Base-by-base conservation (phyloP, 2,329 filamentous ascomycete species). In the Grosmannia clavigera region DNA sequence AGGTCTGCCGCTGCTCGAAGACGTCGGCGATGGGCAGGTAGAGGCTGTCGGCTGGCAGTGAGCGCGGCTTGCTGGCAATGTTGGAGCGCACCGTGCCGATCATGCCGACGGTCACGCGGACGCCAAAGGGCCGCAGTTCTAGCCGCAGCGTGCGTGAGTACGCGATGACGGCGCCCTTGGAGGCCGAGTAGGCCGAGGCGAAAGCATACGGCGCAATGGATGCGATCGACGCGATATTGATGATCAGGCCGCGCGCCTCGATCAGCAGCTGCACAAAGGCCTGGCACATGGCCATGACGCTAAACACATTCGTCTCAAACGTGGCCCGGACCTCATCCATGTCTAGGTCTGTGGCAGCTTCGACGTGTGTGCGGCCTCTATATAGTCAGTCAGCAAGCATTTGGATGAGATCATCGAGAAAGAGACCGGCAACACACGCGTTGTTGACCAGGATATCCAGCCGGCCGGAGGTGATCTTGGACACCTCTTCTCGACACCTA, bases 401-500 rank as follows among this genome's bases (percentile, higher is more conserved):
- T 35, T 9, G 33, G 33, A 35, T 9, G 29, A 19, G 22, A 27
- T 27, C 48, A 51, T 22, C 11, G 11, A 52, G 3, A 19, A 27
- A 9, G 48, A 31, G 22, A 11, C 4, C 10, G 11, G 3, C 12
- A 14, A 66, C 75, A 62, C 64, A 82, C 78, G 81, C 81, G 62
- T 84, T 84, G 70, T 83, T 84, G 56, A 84, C 75, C 22, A 84
- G 77, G 54, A 83, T 76, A 64, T 84, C 81, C 5, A 84, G 75
- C 55, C 71, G 77, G 16, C 80, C 80, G 10, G 74, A 74, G 2
- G 78, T 82, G 55, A 82, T 69, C 14, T 73, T 67, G 12, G 70
- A 65, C 14, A 83, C 77, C 58, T 77, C 72, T 3, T 71, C 71
- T 60, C 75, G 76, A 65, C 77, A 80, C 51, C 68, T 67, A 22